Percentiles rank a stretch among this genome's conserved stretches.
phyloP scores from a whole-genome alignment of 1,284 basidiomycete genomes.

The Trametes pubescens region DNA sequence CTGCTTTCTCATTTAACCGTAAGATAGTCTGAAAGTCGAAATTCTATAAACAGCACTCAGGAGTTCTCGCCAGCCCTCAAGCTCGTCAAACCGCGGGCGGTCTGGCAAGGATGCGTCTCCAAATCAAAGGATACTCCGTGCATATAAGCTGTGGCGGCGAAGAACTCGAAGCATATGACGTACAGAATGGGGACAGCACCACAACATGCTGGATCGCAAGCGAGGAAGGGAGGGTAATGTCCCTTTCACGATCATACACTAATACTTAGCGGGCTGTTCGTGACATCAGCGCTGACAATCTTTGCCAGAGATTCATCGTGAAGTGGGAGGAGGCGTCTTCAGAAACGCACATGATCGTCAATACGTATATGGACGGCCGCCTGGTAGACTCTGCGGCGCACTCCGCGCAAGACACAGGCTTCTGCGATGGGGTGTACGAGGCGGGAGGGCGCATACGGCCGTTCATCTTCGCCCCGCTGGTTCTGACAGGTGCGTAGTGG shows the following conservation, averaged over 20 bases:
- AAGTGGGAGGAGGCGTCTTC: neutral
- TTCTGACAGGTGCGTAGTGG: conserved; percentile 1
- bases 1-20: too few species aligned
- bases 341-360: neutral
- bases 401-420: neutral
- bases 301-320: neutral
- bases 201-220: conserved; percentile 21
- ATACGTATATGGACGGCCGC: neutral
- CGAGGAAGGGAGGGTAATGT: conserved; percentile 22
- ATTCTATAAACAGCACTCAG: too few species aligned
- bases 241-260: neutral
- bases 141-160: conserved; percentile 16
- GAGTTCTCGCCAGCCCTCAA: too few species aligned
- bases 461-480: conserved; percentile 7
- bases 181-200: conserved; percentile 5
- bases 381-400: neutral
- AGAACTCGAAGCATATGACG: conserved; percentile 13
- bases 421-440: neutral
- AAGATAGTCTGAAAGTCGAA: too few species aligned
- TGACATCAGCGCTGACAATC: neutral
- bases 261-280: neutral
- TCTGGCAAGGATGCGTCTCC: conserved; percentile 3
- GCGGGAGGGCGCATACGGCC: neutral
- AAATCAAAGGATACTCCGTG: conserved; percentile 3
- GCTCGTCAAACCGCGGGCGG: too few species aligned